Evolutionary conservation across 208 protist genomes (phyloP), one percentile per base, ranked within the genome.

Genomic region (Leptomonas pyrrhocoris): DNA sequence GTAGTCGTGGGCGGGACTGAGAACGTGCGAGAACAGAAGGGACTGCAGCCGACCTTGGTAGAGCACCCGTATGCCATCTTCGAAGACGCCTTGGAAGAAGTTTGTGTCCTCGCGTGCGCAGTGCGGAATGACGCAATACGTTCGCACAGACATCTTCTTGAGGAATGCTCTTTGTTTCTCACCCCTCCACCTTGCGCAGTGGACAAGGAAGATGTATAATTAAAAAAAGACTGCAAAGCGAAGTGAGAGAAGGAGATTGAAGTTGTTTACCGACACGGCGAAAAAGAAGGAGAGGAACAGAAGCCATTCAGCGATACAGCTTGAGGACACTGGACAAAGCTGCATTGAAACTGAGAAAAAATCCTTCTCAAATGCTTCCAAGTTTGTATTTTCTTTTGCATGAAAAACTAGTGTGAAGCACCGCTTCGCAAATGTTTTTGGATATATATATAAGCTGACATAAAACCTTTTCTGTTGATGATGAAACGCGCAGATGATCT

Each of bases 11-110:
- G 89, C 86, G 18, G 89, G 80, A 68, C 86, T 92, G 19, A 94
- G 63, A 1, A 94, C 86, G 48, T 81, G 76, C 5, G 77, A 81
- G 57, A 89, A 86, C 38, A 81, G 74, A 13, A 88, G 61, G 4
- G 80, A 74, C 30, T 79, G 71, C 28, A 87, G 43, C 23, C 81
- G 79, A 5, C 75, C 80, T 4, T 85, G 62, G 67, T 84, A 69
- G 31, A 76, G 59, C 15, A 83, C 78, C 4, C 83, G 82, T 9
- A 91, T 25, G 25, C 83, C 83, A 43, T 95, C 87, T 27, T 93
- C 87, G 51, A 87, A 92, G 38, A 95, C 90, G 40, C 73, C 90
- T 25, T 92, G 81, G 64, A 90, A 95, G 70, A 88, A 92, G 48
- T 43, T 38, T 12, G 76, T 70, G 40, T 80, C 74, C n/a, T 78